phyloP scores from a whole-genome alignment of 176 grass and related monocot species.

The Aegilops tauschii region DNA sequence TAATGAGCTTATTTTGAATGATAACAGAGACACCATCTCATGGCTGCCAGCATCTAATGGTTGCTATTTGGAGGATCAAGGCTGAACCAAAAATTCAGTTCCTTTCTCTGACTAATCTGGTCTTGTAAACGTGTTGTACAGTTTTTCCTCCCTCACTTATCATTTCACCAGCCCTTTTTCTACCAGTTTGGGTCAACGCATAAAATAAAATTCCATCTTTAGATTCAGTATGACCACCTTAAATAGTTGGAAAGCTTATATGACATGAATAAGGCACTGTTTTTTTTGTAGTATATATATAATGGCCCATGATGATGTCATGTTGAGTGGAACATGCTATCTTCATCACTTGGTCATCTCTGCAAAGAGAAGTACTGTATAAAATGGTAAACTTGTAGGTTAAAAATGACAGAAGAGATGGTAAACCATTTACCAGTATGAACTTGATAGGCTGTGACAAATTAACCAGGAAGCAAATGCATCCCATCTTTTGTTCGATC shows the following conservation, averaged over 20 bases:
- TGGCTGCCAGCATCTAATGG: no score
- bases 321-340: not conserved
- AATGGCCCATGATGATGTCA: not conserved
- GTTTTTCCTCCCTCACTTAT: no score
- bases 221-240: not conserved
- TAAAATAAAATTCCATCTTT: not conserved
- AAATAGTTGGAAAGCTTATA: conserved; percentile 10
- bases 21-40: no score
- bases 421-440: conserved; percentile 10
- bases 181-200: not conserved
- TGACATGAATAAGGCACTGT: not conserved
- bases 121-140: no score
- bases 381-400: not conserved
- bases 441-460: not conserved
- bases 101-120: no score
- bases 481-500: not conserved
- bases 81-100: no score
- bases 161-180: not conserved
- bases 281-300: not conserved
- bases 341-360: not conserved
- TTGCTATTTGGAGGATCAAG: no score
- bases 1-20: no score
- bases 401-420: not conserved
- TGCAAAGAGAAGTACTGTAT: not conserved
- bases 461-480: not conserved